Evolutionary conservation across 371 early-diverging fungal genomes (phyloP), one percentile per base, ranked within the genome.

Genomic region (Coemansia sp.): DNA sequence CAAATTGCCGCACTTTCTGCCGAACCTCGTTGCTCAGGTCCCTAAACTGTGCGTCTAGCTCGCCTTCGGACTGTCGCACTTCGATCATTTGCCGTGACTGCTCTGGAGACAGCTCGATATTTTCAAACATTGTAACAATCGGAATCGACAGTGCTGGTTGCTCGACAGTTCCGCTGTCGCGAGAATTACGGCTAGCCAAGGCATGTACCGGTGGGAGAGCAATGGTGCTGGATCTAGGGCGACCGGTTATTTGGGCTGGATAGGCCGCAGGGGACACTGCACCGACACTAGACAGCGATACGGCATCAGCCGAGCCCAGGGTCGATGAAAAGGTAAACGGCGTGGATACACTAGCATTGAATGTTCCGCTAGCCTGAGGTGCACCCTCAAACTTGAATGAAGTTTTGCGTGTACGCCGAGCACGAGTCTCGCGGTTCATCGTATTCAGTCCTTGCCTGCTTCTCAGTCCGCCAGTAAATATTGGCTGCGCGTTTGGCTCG

Each of bases 111-210:
- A 51, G 64, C 26, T 67, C 72, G 8, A 50, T 14, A 14, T 61
- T 62, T 5, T 65, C 71, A 1, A 62, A 47, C n/a, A 51, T 33
- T 2, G 62, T 21, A 1, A 42, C 50, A 2, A 33, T 33, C 9
- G 65, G 59, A 9, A 58, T 59, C 9, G 47, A 18, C 37, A 20
- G n/a, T n/a, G 30, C 30, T 4, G 28, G 25, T 1, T 18, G 37
- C 20, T 72, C 77, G 30, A 75, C 64, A 20, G 64, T 64, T 9
- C 77, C 73, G 42, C 77, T 72, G 47, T 75, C 77, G 5, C 62
- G 64, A 1, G 73, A 68, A 3, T 14, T 20, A 8, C 62, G 37
- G 64, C 40, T 39, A 0, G n/a, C 18, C 2, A 25, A 5, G 2
- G 26, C 14, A 26, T 12, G 16, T 5, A 16, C n/a, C 7, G 12